Evolutionary conservation across 768 basidiomycete genomes (phyloP).

Genomic region (Trametes cubensis): DNA sequence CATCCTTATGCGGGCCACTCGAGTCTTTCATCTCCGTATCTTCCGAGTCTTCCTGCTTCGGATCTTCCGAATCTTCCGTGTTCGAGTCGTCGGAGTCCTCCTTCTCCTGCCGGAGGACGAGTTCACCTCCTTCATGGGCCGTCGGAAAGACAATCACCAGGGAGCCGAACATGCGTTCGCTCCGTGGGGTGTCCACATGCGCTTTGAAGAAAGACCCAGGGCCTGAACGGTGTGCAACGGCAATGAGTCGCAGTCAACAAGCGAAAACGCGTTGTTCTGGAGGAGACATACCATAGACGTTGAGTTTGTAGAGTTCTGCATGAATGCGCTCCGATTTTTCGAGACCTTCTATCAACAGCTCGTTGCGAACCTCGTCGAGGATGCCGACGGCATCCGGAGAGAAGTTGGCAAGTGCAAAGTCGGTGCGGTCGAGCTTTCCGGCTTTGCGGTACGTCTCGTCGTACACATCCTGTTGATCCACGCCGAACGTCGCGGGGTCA

Average conservation of each 20-base stretch:
- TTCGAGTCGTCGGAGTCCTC: not conserved
- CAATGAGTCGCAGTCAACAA: no score
- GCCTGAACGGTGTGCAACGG: conserved; percentile 28
- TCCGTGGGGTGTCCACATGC: conserved; percentile 51
- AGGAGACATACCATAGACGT: conserved; percentile 31
- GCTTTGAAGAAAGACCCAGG: conserved; percentile 51
- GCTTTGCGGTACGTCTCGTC: conserved; percentile 13
- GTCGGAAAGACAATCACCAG: conserved; percentile 54
- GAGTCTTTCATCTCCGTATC: no score
- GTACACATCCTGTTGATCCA: not conserved
- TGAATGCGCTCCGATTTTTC: conserved; percentile 16
- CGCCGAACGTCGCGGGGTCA: not conserved
- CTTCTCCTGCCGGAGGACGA: conserved; percentile 35
- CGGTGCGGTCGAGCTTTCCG: conserved; percentile 26
- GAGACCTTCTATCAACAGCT: conserved; percentile 22
- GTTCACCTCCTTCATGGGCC: conserved; percentile 47
- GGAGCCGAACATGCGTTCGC: conserved; percentile 50
- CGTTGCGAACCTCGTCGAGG: conserved; percentile 11
- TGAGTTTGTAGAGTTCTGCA: conserved; percentile 32
- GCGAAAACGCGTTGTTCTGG: no score
- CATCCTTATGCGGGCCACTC: conserved; percentile 7
- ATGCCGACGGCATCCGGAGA: conserved; percentile 23
- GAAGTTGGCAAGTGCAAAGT: conserved; percentile 23
- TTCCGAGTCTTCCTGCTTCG: no score
- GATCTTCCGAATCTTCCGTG: no score